These are phyloP conservation scores for Chenopodium album DNA, from an alignment of 148 eudicot species.

Conservation along the genomic window DNA sequence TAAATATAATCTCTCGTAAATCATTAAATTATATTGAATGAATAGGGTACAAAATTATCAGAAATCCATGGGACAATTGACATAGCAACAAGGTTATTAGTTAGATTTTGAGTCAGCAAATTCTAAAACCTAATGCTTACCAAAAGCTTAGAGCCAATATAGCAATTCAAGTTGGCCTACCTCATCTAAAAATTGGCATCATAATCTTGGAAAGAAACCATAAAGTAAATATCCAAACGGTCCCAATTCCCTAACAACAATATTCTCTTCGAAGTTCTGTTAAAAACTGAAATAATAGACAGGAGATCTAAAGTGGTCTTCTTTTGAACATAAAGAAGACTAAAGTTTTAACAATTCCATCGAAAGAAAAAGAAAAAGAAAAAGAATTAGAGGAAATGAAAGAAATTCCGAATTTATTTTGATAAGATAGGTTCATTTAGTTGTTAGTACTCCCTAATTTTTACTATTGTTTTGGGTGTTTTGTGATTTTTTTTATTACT, in stretches of 20 bases:
- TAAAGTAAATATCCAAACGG: constrained; percentile 21
- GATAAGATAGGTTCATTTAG: no score
- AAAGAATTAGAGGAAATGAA: no score
- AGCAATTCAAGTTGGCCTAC: constrained; percentile 6
- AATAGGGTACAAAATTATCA: background rate
- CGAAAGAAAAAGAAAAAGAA: background rate
- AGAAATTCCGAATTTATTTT: no score
- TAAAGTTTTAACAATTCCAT: background rate
- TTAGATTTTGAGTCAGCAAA: constrained; percentile 14
- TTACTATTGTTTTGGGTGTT: no score
- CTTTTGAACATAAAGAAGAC: constrained; percentile 13
- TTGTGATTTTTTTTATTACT: no score
- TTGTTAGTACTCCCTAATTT: no score
- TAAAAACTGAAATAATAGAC: constrained; percentile 7
- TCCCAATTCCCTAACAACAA: constrained; percentile 9
- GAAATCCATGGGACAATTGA: constrained; percentile 24
- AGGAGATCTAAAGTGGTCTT: constrained; percentile 13
- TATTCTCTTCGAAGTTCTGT: constrained; percentile 16
- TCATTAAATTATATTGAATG: background rate
- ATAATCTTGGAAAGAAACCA: background rate
- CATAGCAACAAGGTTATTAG: constrained; percentile 28
- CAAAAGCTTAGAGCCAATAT: constrained; percentile 23
- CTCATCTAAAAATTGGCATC: constrained; percentile 8
- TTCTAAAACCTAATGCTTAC: constrained; percentile 8
- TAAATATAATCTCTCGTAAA: no score